Evolutionary conservation across 2,329 filamentous ascomycete genomes (phyloP), one percentile per base, ranked within the genome.

Genomic region (Colletotrichum sp.): DNA sequence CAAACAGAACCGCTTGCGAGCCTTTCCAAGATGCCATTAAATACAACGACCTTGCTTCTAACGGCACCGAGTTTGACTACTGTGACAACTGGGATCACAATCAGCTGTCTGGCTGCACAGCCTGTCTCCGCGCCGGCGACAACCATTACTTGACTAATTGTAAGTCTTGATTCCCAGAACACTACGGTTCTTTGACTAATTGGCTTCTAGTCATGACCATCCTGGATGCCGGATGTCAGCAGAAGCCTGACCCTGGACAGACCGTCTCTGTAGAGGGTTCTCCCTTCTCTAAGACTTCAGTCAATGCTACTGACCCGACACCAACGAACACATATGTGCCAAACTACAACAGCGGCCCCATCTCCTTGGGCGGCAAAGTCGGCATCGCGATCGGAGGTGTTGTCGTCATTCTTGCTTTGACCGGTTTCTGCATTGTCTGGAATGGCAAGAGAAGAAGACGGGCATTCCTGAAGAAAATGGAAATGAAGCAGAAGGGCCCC

Each of bases 351-450:
- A 75, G 84, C 0, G 88, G 89, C 0, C 85, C 89, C 0, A 81
- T 93, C 9, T 87, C 83, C 3, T 84, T 92, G 2, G 90, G 88
- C 6, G 89, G 86, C 15, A 90, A 91, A 71, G 90, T 92, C 1
- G 92, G 91, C 77, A 90, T 93, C 68, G 90, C 88, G 16, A 85
- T 90, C 26, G 91, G 88, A 7, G 88, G 85, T 0, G 78, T 93
- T 0, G 84, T 87, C 8, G 68, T 90, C 0, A 18, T 92, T 6
- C 84, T 93, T 5, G 81, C 84, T 9, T 15, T 89, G 2, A 78
- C 84, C 10, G 92, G 92, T 12, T 90, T 87, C 80, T 86, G 84
- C 71, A 87, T 93, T 68, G 85, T 93, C 22, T 89, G 88, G 81
- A 88, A 87, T 48, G 92, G 92, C 5, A 91, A 88, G 76, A 88